phyloP scores from a whole-genome alignment of 2,329 filamentous ascomycete genomes.

The Alternaria infectoria region DNA sequence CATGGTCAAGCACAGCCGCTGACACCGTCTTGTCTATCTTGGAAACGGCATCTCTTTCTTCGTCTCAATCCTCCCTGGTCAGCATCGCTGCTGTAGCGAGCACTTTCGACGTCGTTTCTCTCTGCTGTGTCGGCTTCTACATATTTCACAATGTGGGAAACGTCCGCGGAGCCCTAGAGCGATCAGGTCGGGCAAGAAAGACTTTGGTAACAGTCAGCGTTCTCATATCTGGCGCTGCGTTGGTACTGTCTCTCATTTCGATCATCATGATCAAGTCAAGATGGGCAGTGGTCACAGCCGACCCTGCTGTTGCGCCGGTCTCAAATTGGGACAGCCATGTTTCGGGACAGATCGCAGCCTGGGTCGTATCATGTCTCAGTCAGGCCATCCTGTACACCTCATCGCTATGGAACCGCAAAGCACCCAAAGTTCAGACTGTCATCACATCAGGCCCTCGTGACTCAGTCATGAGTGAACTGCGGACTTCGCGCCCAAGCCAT shows the following conservation, averaged over 20 bases:
- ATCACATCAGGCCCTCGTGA: conserved; percentile 38
- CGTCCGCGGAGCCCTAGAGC: conserved; percentile 30
- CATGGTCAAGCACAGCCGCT: conserved; percentile 45
- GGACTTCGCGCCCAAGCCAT: conserved; percentile 29
- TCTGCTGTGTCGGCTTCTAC: conserved; percentile 39
- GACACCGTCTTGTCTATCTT: conserved; percentile 46
- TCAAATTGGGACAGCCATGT: conserved; percentile 33
- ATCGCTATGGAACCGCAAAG: conserved; percentile 31
- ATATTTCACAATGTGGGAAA: conserved; percentile 38
- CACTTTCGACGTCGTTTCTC: conserved; percentile 37
- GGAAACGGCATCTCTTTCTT: conserved; percentile 42
- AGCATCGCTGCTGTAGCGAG: conserved; percentile 40
- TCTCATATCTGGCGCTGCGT: conserved; percentile 28
- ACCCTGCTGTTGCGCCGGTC: conserved; percentile 18
- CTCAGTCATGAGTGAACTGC: conserved; percentile 46
- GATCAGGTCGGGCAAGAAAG: conserved; percentile 23
- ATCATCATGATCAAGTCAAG: conserved; percentile 36
- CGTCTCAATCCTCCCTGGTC: conserved; percentile 28
- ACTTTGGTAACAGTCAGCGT: conserved; percentile 31
- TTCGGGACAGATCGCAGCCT: conserved; percentile 46
- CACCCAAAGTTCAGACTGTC: conserved; percentile 25
- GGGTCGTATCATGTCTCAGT: conserved; percentile 38
- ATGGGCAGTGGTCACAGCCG: conserved; percentile 23
- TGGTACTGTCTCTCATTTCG: conserved; percentile 35
- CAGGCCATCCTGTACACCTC: conserved; percentile 41